Evolutionary conservation across 1,284 basidiomycete species (phyloP).

Genomic region (Cystobasidium sp.): DNA sequence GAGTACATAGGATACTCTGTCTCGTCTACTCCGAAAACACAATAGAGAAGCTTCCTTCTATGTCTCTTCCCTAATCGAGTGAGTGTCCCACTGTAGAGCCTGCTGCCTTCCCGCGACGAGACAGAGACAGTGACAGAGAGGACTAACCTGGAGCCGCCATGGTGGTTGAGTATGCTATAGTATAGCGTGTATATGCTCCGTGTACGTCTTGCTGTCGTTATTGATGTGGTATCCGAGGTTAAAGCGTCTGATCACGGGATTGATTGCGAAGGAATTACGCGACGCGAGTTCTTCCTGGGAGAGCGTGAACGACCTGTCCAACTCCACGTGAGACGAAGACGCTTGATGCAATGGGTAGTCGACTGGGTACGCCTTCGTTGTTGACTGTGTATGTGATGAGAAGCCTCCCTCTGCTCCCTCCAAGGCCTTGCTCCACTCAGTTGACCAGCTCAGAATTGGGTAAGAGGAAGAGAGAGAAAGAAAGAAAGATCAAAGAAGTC

Average conservation of each 20-base stretch:
- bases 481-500: background rate
- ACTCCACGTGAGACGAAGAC: too few species aligned
- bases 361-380: too few species aligned
- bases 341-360: too few species aligned
- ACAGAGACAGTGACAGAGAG: background rate
- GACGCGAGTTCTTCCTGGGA: constrained; percentile 1
- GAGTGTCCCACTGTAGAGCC: background rate
- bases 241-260: background rate
- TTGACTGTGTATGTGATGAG: too few species aligned
- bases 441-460: background rate
- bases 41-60: background rate
- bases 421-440: background rate
- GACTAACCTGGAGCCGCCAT: constrained; percentile 20
- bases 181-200: background rate
- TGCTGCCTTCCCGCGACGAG: background rate
- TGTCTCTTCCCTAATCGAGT: constrained; percentile 8
- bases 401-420: background rate
- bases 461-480: background rate
- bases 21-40: background rate
- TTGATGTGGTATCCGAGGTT: background rate
- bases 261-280: background rate
- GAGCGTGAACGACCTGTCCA: too few species aligned
- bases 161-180: background rate
- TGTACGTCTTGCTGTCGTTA: background rate
- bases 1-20: background rate